These are phyloP conservation scores for Rhynchosporium graminicola DNA, from an alignment of 2,329 filamentous ascomycete genomes.

Conservation along the genomic window DNA sequence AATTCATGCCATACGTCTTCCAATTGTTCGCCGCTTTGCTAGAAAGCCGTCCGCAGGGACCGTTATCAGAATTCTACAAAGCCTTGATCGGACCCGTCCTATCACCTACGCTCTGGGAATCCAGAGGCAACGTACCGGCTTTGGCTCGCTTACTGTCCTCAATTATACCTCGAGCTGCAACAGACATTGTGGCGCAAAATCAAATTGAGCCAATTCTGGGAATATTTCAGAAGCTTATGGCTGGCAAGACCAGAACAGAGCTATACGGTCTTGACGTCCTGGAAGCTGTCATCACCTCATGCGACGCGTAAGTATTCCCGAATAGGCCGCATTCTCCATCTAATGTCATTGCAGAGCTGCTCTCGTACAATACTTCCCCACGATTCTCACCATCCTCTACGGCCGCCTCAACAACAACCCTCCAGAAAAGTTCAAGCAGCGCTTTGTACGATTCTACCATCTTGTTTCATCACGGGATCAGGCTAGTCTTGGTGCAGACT, in stretches of 20 bases:
- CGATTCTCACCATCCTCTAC: constrained; percentile 80
- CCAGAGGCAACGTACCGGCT: constrained; percentile 88
- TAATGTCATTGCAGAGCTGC: constrained; percentile 50
- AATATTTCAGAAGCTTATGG: constrained; percentile 90
- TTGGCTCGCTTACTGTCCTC: constrained; percentile 81
- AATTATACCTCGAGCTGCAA: constrained; percentile 75
- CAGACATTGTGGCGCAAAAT: constrained; percentile 73
- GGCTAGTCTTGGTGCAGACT: constrained; percentile 85
- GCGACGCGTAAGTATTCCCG: constrained; percentile 61
- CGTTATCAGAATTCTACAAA: constrained; percentile 79
- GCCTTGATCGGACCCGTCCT: constrained; percentile 77
- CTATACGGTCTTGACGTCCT: constrained; percentile 86
- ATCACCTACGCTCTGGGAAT: constrained; percentile 84
- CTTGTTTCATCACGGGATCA: constrained; percentile 73
- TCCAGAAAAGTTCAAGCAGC: constrained; percentile 78
- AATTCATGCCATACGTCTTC: constrained; percentile 96
- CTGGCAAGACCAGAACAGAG: constrained; percentile 64
- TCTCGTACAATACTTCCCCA: constrained; percentile 55
- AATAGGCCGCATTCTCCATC: constrained; percentile 15
- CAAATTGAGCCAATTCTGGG: constrained; percentile 88
- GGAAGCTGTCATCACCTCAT: constrained; percentile 73
- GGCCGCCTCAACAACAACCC: constrained; percentile 62
- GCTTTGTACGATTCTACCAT: constrained; percentile 94
- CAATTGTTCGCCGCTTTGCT: constrained; percentile 90
- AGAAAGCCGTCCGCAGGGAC: constrained; percentile 78